Percentiles rank a stretch among this genome's conserved stretches.
These are phyloP conservation scores for Cenchrus americanus DNA, from an alignment of 176 grass and related monocot species.

Conservation along the genomic window DNA sequence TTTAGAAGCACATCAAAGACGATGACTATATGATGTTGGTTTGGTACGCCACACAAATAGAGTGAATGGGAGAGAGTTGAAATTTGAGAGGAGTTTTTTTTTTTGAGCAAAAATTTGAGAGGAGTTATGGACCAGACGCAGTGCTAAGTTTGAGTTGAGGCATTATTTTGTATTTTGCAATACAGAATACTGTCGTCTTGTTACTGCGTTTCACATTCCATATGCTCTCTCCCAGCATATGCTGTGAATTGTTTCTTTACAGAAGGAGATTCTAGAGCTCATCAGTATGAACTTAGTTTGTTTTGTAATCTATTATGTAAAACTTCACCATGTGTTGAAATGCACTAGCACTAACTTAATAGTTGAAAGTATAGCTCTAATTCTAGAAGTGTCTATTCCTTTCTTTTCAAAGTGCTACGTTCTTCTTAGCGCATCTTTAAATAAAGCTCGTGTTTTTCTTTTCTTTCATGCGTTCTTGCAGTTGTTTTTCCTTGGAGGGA, in stretches of 20 bases:
- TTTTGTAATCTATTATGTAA: constrained; percentile 3
- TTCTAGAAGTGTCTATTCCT: not conserved
- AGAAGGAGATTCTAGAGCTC: not conserved
- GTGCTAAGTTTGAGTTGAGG: not conserved
- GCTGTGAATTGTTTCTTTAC: not conserved
- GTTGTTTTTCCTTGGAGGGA: constrained; percentile 78
- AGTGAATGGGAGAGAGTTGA: not conserved
- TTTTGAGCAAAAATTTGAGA: constrained; percentile 1
- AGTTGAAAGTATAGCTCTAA: not conserved
- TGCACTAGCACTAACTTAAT: not conserved
- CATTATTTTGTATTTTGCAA: constrained; percentile 11
- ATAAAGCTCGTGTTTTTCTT: not conserved
- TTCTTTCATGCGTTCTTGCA: constrained; percentile 39
- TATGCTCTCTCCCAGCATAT: not conserved
- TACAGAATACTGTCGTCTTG: not conserved
- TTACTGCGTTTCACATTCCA: constrained; percentile 3
- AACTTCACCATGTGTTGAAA: constrained; percentile 22
- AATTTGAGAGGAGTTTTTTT: not conserved
- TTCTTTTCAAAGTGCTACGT: not conserved
- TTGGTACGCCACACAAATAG: not conserved
- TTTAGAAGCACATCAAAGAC: not conserved
- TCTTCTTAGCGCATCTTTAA: not conserved
- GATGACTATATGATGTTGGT: not conserved
- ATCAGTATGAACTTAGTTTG: not conserved
- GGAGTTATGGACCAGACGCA: not conserved